phyloP scores from a whole-genome alignment of 2,329 filamentous ascomycete species.

The Fusarium sororula region DNA sequence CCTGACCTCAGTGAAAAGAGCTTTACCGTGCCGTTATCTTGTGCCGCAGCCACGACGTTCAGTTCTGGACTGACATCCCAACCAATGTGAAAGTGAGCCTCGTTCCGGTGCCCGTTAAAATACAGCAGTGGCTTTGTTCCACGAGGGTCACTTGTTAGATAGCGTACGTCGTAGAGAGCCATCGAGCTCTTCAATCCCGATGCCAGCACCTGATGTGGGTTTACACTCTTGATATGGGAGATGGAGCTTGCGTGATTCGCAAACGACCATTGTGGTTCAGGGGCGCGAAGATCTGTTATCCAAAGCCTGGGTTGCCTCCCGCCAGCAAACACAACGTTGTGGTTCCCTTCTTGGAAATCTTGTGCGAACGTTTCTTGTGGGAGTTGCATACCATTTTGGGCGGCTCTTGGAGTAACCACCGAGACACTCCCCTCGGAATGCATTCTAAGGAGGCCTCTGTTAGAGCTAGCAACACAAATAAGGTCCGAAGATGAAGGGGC shows the following conservation, averaged over 20 bases:
- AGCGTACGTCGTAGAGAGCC: constrained; percentile 67
- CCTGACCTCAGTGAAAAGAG: constrained; percentile 61
- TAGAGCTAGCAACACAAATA: constrained; percentile 60
- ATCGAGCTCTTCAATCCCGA: constrained; percentile 61
- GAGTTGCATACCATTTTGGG: constrained; percentile 27
- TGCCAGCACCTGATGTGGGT: constrained; percentile 60
- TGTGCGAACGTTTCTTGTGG: constrained; percentile 57
- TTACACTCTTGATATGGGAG: constrained; percentile 60
- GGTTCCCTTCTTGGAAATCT: constrained; percentile 56
- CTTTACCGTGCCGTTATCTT: constrained; percentile 58
- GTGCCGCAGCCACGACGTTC: constrained; percentile 63
- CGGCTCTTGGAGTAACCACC: constrained; percentile 46
- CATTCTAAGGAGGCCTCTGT: constrained; percentile 55
- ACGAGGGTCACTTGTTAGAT: constrained; percentile 35
- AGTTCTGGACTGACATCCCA: constrained; percentile 60
- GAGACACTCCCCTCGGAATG: constrained; percentile 44
- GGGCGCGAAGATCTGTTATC: constrained; percentile 56
- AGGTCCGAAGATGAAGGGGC: constrained; percentile 52
- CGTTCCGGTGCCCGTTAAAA: constrained; percentile 63
- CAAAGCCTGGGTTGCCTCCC: constrained; percentile 59
- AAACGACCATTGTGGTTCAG: constrained; percentile 46
- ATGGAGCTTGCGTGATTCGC: constrained; percentile 52
- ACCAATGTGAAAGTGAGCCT: constrained; percentile 58
- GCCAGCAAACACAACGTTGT: constrained; percentile 60
- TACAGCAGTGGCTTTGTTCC: constrained; percentile 52